Evolutionary conservation across 75 land plant genomes (phyloP), one percentile per base, ranked within the genome.

Genomic region (Selaginella moellendorffii): DNA sequence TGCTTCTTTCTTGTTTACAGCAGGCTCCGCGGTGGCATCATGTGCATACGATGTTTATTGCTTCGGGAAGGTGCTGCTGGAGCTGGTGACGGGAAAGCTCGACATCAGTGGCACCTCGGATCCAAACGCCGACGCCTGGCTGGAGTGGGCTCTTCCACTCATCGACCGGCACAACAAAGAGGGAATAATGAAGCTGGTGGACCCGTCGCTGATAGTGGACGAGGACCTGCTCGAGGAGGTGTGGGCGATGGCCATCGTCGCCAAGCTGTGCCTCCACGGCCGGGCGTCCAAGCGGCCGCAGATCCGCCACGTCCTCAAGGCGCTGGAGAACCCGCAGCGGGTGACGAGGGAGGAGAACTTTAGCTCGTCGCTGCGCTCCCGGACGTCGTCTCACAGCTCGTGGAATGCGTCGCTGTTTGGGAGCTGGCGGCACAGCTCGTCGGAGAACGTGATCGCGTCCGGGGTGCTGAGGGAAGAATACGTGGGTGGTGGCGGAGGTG

Each of bases 191-290:
- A 92, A 80, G 56, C 85, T 92, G 20, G 65, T 92, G 18, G 97
- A 92, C 62, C 97, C 97, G 1, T 80, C 78, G 2, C 71, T 92
- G 30, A 78, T 92, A 26, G 79, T 92, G 21, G 97, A 92, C 56
- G 97, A 92, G 36, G 97, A 92, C 71, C 73, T 88, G 51, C 30
- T 92, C 58, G 96, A 92, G 59, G 97, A 92, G 70, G 96, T 92
- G 1, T 92, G 97, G 97, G 97, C 97, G 9, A 83, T 92, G 96
- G 88, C 97, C 19, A 79, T 92, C 51, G 84, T 92, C 36, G 97
- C 97, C 0, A 76, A 79, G 26, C 83, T 91, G 0, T 92, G 97
- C 67, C 80, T 92, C 18, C 83, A 88, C 63, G 76, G 96, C 17
- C 88, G 80, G 61, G 83, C 85, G 20, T 66, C 82, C 46, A 88